Evolutionary conservation across 495 filamentous ascomycete genomes (phyloP), one percentile per base, ranked within the genome.

Genomic region (Penicillium diatomitis): DNA sequence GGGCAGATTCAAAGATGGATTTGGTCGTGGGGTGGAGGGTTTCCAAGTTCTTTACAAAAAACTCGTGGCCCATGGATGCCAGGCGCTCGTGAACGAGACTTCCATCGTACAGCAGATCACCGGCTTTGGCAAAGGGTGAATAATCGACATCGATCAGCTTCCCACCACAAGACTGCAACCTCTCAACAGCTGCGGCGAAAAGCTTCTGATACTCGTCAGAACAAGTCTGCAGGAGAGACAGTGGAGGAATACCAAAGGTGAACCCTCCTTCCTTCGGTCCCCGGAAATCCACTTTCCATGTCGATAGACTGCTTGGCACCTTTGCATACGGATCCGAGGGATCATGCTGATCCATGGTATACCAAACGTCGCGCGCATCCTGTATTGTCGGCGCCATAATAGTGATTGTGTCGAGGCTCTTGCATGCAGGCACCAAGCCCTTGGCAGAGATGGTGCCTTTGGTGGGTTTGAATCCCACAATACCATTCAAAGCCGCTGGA

Each of bases 401-500:
- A 9, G 38, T 8, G 9, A 41, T 28, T 7, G 12, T 27, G 11
- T 41, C 38, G 4, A 41, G 11, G 27, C 12, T 8, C 9, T 28
- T 5, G 11, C 38, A 41, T 5, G 82, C 82, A 9, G 82, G 82
- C 9, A 73, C 69, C 3, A 84, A 73, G 4, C 82, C 82, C 4
- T 62, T 55, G 20, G 76, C 72, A 3, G 77, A 79, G 37, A 86
- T 64, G 3, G 79, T 77, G 8, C 82, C 81, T 46, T 79, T 76
- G 3, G 82, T 86, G 2, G 82, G 82, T 53, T 86, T 86, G 62
- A 79, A 81, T 10, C 82, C 82, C n/a, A 82, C 72, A 32, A 86
- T 64, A 30, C 78, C 79, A 59, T 84, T 84, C 62, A 82, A 79
- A 0, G 70, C 73, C 2, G 82, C 74, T 2, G 82, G 82, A 0